phyloP scores from a whole-genome alignment of 2,329 filamentous ascomycete genomes.

The Colletotrichum falcatum region DNA sequence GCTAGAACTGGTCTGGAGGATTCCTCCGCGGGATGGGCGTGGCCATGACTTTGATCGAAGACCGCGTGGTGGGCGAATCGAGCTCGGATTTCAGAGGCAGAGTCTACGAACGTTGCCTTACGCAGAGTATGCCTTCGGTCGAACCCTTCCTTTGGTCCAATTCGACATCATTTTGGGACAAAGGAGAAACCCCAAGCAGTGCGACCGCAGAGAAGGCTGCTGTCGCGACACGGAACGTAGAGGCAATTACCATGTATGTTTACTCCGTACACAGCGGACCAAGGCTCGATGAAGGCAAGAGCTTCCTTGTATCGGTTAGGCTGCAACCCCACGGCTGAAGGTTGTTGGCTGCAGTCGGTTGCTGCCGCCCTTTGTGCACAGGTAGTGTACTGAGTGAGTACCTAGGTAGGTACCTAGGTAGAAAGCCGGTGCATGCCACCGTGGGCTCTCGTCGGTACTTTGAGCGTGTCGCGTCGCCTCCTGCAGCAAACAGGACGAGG shows the following conservation, averaged over 20 bases:
- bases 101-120: background rate
- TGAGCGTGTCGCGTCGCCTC: background rate
- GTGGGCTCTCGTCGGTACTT: background rate
- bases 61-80: background rate
- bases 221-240: background rate
- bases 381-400: background rate
- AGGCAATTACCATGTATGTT: background rate
- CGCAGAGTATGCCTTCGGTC: background rate
- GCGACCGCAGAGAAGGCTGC: background rate
- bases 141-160: background rate
- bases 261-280: conserved; percentile 12
- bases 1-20: background rate
- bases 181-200: background rate
- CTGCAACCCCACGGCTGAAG: conserved; percentile 11
- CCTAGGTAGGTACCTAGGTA: conserved; percentile 1
- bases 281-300: conserved; percentile 1
- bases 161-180: background rate
- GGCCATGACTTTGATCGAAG: background rate
- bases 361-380: background rate
- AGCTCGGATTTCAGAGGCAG: background rate
- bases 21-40: background rate
- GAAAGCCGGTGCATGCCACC: background rate
- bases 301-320: background rate
- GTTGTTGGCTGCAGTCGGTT: conserved; percentile 16
- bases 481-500: background rate